Evolutionary conservation across 768 basidiomycete species (phyloP), one percentile per base, ranked within the genome.

Genomic region (Xerocomus brunneocitrinus): DNA sequence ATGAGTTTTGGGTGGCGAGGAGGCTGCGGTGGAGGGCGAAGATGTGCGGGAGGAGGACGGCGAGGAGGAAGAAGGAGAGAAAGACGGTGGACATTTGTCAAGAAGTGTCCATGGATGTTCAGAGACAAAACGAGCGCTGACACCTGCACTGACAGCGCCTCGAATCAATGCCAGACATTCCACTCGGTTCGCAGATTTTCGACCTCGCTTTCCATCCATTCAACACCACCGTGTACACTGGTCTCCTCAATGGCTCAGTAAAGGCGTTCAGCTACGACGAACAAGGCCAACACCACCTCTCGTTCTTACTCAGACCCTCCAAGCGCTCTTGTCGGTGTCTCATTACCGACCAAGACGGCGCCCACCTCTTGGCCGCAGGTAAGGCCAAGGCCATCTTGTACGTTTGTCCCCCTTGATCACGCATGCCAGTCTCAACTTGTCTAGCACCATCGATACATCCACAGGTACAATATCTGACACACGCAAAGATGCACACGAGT

Each of bases 171-270:
- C 77, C 82, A 28, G 76, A 90, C 73, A 85, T 93, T 47, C 74
- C 78, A 22, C 77, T 87, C 42, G 83, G 82, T 45, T 80, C 83
- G 8, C 89, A 95, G 69, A 82, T 94, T 28, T 97, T 95, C 71
- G 95, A 95, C 73, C 74, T 97, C 39, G 81, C 79, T 2, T 98
- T 97, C 63, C 92, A 95, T 62, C 93, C 95, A 0, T 76, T 75
- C 5, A 63, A 79, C 45, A 72, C 84, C 1, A 76, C 83, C n/a
- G 81, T 94, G 4, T 94, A 88, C 68, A 76, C 82, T 0, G 88
- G 82, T 5, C 82, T 95, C 2, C 74, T 98, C 14, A 87, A 89
- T 0, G 95, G 95, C 9, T 78, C 88, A 44, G 74, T 97, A 60
- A 90, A 87, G 55, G 90, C 90, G 0, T 93, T 87, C 67, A 65